These are phyloP conservation scores for Haematococcus lacustris DNA, from an alignment of 139 green algal genomes.

Conservation along the genomic window DNA sequence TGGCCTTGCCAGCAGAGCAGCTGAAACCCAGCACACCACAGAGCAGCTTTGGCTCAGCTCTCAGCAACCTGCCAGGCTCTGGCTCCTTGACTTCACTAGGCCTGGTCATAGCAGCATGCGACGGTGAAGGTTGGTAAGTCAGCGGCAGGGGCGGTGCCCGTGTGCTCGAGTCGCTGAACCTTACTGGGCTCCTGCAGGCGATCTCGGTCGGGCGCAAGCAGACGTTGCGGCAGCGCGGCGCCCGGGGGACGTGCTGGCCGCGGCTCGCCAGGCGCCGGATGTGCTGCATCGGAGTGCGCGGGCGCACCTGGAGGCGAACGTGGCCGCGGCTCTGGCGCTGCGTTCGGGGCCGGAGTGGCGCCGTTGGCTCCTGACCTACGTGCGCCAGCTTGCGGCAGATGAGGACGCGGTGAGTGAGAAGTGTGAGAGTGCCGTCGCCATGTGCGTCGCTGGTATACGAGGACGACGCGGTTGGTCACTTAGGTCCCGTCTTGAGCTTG, in stretches of 20 bases:
- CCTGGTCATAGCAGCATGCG: not conserved
- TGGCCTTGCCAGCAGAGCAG: too few species aligned
- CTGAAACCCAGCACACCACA: not conserved
- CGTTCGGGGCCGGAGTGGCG: constrained; percentile 41
- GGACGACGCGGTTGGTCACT: not conserved
- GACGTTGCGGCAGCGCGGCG: constrained; percentile 9
- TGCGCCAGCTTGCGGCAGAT: constrained; percentile 32
- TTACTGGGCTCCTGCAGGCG: constrained; percentile 22
- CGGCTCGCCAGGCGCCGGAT: not conserved
- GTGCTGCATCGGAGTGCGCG: constrained; percentile 12
- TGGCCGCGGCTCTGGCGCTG: constrained; percentile 50
- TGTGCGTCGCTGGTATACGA: not conserved
- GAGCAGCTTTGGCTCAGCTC: not conserved
- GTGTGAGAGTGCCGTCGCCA: not conserved
- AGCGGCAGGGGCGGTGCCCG: too few species aligned
- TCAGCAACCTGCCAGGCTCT: not conserved
- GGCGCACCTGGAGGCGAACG: constrained; percentile 44
- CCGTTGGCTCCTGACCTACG: constrained; percentile 57
- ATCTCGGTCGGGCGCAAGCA: constrained; percentile 37
- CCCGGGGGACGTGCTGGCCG: constrained; percentile 2
- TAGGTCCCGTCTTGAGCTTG: not conserved
- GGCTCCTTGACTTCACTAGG: not conserved
- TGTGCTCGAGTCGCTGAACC: not conserved
- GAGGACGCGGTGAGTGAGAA: constrained; percentile 25
- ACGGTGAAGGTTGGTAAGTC: not conserved